Conservation (phyloP, 1,284 basidiomycete genomes). For the Trichosporon sp. region DNA sequence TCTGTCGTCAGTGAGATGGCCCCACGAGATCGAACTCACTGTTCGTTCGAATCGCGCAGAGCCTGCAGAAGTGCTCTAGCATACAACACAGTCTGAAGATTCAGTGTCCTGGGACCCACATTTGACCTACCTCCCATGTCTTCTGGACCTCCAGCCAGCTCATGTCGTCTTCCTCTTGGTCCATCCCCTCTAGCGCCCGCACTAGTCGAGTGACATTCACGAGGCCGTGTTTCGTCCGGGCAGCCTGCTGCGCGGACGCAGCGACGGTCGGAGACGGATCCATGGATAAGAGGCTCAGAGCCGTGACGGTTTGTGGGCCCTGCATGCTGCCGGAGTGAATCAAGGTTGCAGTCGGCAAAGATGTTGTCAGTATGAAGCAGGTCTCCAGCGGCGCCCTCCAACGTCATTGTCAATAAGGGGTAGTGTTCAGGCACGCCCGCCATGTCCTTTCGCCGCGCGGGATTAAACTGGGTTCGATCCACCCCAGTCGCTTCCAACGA, state of each 20-base stretch:
- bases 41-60: slow-evolving; percentile 32
- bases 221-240: slow-evolving; percentile 33
- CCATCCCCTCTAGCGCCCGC: slow-evolving; percentile 27
- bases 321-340: not conserved
- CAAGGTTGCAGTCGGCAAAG: too few species aligned
- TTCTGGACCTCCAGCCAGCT: slow-evolving; percentile 34
- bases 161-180: slow-evolving; percentile 9
- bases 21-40: slow-evolving; percentile 26
- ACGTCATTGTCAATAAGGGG: not conserved
- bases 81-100: slow-evolving; percentile 35
- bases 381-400: not conserved
- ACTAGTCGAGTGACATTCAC: slow-evolving; percentile 44
- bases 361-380: not conserved
- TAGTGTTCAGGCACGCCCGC: not conserved
- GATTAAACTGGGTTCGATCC: not conserved
- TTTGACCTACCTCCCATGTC: slow-evolving; percentile 39
- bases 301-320: slow-evolving; percentile 8
- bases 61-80: slow-evolving; percentile 32
- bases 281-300: slow-evolving; percentile 19
- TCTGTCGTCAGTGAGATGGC: slow-evolving; percentile 14
- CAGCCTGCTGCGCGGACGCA: slow-evolving; percentile 27
- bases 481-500: not conserved
- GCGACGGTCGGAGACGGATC: slow-evolving; percentile 27
- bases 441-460: slow-evolving; percentile 3
- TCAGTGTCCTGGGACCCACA: not conserved